Percentiles rank a stretch among this genome's conserved stretches.
phyloP scores from a whole-genome alignment of 2,329 filamentous ascomycete genomes.

The Drechslera avenae region DNA sequence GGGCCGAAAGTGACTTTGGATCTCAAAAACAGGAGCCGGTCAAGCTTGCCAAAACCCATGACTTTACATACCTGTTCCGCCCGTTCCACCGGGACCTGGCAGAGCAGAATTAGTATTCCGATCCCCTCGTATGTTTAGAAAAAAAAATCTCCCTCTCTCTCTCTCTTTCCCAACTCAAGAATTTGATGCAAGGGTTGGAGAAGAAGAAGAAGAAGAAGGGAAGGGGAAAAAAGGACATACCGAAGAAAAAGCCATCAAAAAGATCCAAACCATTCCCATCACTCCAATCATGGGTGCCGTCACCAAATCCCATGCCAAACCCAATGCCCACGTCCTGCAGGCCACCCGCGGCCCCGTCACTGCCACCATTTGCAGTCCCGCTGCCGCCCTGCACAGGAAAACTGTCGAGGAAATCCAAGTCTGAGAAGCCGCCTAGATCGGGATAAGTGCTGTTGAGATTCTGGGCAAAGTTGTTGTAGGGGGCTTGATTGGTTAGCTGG shows the following conservation, averaged over 20 bases:
- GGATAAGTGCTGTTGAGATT: constrained; percentile 37
- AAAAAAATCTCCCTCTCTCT: not conserved
- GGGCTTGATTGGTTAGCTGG: constrained; percentile 34
- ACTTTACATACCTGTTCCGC: constrained; percentile 3
- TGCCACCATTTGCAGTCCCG: constrained; percentile 7
- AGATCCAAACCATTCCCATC: constrained; percentile 52
- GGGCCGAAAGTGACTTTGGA: too few species aligned
- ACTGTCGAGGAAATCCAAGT: constrained; percentile 62
- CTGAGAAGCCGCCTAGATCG: constrained; percentile 47
- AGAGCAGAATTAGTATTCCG: too few species aligned
- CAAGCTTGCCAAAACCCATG: too few species aligned
- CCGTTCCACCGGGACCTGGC: constrained; percentile 10
- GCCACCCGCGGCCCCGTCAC: constrained; percentile 41
- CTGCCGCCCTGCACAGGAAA: constrained; percentile 46
- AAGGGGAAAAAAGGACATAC: not conserved
- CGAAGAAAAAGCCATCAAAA: constrained; percentile 67
- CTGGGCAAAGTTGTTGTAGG: constrained; percentile 39
- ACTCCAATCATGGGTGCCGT: constrained; percentile 63
- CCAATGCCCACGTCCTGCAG: constrained; percentile 68
- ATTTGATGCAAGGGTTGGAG: not conserved
- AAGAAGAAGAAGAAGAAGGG: not conserved
- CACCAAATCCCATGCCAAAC: constrained; percentile 52
- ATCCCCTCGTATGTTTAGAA: not conserved
- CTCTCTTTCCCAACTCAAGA: not conserved
- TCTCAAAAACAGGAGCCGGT: too few species aligned